Base-by-base conservation (phyloP, 805 yeast genomes). In the Alloascoidea africana region DNA sequence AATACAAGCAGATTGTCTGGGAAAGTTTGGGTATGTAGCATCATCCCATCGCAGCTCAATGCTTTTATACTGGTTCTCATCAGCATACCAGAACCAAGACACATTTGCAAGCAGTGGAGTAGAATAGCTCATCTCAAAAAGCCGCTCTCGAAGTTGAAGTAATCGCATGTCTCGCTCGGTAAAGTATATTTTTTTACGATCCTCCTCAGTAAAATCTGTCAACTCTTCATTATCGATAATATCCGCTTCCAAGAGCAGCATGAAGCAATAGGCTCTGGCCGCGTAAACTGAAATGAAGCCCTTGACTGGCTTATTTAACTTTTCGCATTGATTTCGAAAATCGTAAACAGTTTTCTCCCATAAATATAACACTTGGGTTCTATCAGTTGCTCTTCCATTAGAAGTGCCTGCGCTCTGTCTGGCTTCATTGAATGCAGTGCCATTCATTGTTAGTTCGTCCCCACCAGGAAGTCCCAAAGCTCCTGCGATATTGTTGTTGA, bases 281-380 rank as follows among this genome's bases (percentile, higher is more conserved):
- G 30, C 30, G n/a, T 8, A 8, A 23, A 8, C 13, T 23, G 30
- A 23, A 23, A 23, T 23, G 30, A 23, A 23, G 8, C 30, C 30
- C n/a, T 23, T 23, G 30, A 23, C n/a, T 23, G 30, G 30, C 30
- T 23, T 23, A 8, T n/a, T n/a, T 23, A 23, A n/a, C n/a, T 23
- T 23, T 23, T 23, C n/a, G 30, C 30, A 23, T 23, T 23, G 30
- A 8, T 8, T 23, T 23, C 30, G 8, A n/a, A 23, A 23, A 23
- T 23, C 30, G n/a, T 23, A 23, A 23, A 23, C n/a, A 8, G 30
- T 23, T n/a, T n/a, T 23, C 8, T n/a, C n/a, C 30, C 30, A 23
- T 23, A 23, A n/a, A 23, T 23, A 8, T n/a, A 23, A 8, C n/a
- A 23, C 30, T 23, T 23, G 30, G n/a, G 8, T 8, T 23, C 30